phyloP scores from a whole-genome alignment of 73 alveolate species.

The Paramecium primaurelia region DNA sequence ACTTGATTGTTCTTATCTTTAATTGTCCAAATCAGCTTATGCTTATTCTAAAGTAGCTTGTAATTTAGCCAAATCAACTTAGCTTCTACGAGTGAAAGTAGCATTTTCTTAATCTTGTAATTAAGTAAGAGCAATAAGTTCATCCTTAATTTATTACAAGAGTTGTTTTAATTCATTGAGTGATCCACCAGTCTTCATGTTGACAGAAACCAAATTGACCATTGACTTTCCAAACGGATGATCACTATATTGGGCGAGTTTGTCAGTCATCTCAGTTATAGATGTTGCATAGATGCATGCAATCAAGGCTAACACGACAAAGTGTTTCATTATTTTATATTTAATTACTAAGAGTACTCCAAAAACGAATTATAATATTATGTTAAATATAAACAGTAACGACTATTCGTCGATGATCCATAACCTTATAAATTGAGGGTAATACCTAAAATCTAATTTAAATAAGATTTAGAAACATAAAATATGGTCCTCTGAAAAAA shows the following conservation, averaged over 20 bases:
- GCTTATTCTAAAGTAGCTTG: conserved; percentile 42
- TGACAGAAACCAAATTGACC: conserved; percentile 34
- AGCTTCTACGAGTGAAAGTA: neutral
- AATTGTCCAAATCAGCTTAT: conserved; percentile 10
- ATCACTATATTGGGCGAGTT: neutral
- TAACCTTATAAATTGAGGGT: neutral
- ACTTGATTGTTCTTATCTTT: conserved; percentile 17
- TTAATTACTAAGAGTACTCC: neutral
- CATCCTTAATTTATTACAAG: conserved; percentile 36
- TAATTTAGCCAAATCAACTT: conserved; percentile 41
- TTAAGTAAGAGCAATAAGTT: conserved; percentile 27
- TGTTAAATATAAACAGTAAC: neutral
- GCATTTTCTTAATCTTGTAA: neutral
- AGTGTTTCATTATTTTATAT: neutral
- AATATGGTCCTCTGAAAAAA: neutral
- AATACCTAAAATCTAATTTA: neutral
- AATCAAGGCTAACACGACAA: neutral
- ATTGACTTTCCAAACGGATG: conserved; percentile 26
- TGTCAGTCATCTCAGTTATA: neutral
- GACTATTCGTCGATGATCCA: neutral
- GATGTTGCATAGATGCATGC: conserved; percentile 12
- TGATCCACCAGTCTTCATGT: conserved; percentile 46
- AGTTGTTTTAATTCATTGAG: neutral
- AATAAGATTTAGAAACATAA: neutral
- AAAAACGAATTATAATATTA: conserved; percentile 9